Conservation (phyloP, 1,284 basidiomycete genomes). For the Gymnopus androsaceus region DNA sequence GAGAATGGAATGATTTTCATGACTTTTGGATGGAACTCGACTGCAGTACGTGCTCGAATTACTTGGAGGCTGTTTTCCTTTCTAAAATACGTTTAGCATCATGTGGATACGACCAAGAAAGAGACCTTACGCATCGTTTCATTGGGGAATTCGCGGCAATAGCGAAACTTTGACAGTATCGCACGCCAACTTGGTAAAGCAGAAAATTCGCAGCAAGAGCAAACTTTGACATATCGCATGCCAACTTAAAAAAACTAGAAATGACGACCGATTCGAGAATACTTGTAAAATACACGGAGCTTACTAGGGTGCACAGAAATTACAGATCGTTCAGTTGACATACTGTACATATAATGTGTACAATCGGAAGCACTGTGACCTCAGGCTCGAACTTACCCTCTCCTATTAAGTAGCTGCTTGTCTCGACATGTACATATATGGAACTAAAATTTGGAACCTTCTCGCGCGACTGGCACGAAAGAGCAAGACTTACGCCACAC, state of each 20-base stretch:
- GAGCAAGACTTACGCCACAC: too few species aligned
- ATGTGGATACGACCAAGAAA: slow-evolving; percentile 19
- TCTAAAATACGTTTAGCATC: slow-evolving; percentile 9
- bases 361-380: too few species aligned
- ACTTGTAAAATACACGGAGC: too few species aligned
- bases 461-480: slow-evolving; percentile 63
- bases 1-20: slow-evolving; percentile 22
- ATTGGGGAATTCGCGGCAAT: too few species aligned
- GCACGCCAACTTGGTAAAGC: slow-evolving; percentile 12
- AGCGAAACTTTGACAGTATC: too few species aligned
- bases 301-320: too few species aligned
- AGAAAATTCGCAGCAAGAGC: not conserved
- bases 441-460: slow-evolving; percentile 58
- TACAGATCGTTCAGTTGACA: too few species aligned
- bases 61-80: too few species aligned
- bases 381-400: slow-evolving; percentile 23
- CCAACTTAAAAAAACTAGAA: not conserved
- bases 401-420: slow-evolving; percentile 48
- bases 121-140: not conserved
- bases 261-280: too few species aligned
- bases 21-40: slow-evolving; percentile 29
- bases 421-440: slow-evolving; percentile 50
- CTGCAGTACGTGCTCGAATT: slow-evolving; percentile 17
- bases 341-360: too few species aligned
- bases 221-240: not conserved